Evolutionary conservation across 495 filamentous ascomycete species (phyloP).

Genomic region (Penicillium arizonense): DNA sequence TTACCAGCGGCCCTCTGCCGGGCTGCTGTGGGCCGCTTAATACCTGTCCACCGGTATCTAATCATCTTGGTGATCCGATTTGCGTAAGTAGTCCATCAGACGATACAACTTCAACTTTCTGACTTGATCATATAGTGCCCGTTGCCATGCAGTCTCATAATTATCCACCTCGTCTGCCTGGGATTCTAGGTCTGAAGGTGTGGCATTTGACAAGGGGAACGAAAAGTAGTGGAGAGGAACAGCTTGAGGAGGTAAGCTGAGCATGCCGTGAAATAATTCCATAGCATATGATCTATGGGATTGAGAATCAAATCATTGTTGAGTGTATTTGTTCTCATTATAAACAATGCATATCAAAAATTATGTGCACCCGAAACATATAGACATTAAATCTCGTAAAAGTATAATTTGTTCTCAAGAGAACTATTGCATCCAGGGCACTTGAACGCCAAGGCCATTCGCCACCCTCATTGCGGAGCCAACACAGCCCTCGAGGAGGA

Average conservation of each 20-base stretch:
- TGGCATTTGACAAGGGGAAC: background rate
- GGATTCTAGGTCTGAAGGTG: background rate
- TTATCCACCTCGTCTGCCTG: constrained; percentile 4
- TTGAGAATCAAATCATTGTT: background rate
- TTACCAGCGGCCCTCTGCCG: constrained; percentile 13
- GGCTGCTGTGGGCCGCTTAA: constrained; percentile 18
- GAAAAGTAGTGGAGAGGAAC: background rate
- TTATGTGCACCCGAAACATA: background rate
- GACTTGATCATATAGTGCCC: constrained; percentile 7
- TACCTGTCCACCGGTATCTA: constrained; percentile 14
- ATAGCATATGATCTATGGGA: too few species aligned
- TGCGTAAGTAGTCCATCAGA: constrained; percentile 15
- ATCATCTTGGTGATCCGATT: constrained; percentile 11
- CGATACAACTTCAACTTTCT: background rate
- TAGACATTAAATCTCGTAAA: background rate
- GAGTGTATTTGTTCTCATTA: background rate
- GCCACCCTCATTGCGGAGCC: constrained; percentile 54
- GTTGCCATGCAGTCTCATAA: constrained; percentile 7
- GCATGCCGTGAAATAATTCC: too few species aligned
- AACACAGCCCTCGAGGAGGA: constrained; percentile 57
- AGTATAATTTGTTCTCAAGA: background rate
- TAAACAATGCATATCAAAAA: constrained; percentile 6
- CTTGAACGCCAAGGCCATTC: constrained; percentile 42
- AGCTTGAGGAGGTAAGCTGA: too few species aligned
- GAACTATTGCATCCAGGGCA: constrained; percentile 30